Base-by-base conservation (phyloP, 257 asterid genomes). In the Anisodus tanguticus region DNA sequence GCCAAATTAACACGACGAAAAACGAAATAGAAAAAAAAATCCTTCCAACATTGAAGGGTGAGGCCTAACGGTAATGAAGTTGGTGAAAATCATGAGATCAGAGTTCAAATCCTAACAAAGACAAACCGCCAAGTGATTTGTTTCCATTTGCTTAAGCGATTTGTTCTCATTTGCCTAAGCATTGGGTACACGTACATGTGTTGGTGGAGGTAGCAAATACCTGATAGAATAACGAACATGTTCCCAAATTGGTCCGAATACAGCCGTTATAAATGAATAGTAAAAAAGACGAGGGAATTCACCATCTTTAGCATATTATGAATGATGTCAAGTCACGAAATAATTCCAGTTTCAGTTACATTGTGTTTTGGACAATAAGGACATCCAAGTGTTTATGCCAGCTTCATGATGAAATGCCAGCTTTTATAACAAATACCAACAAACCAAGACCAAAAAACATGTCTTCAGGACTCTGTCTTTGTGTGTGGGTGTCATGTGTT, bases 321-420 rank as follows among this genome's bases (percentile, higher is more conserved):
- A 49, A 76, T 76, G 81, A 76, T 51, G 62, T 76, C 62, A 76
- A 22, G 12, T 76, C 63, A 76, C 62, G 22, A 51, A 22, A 76
- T 22, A 26, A 51, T 26, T 76, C 63, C 47, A 51, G 43, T 51
- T 49, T 53, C 63, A 51, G 81, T 76, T 76, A 2, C 81, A 13
- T 77, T 22, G 13, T 53, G 49, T 53, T 76, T 16, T 12, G 81
- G 47, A 53, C 57, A 13, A 77, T 26, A 26, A 53, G 64, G 2
- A 4, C 2, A 49, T 4, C 17, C 4, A 26, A 76, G 8, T 76
- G 64, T 13, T 47, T 19, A 11, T 19, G 80, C 39, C 41, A 74
- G 62, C 43, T 11, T 49, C 59, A 19, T 72, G 59, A 72, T 47
- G 41, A 72, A 47, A 64, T 31, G 71, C 17, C 43, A 64, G 71